Evolutionary conservation across 305 asterid species (phyloP).

Genomic region (Plantago coronopus): DNA sequence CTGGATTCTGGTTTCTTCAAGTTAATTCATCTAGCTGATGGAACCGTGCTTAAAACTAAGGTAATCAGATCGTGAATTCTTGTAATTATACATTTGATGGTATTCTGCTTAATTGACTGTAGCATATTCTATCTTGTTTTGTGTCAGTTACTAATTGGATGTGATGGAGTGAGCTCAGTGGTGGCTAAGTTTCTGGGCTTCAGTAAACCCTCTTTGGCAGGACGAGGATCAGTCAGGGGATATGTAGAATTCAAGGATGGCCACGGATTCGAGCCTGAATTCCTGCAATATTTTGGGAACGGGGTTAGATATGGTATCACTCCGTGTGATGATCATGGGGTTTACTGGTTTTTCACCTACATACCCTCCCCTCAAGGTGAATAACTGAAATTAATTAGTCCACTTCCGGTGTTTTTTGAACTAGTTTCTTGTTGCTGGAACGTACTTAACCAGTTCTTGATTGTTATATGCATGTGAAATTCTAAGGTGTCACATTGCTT

Average conservation of each 20-base stretch:
- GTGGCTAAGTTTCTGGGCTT: constrained; percentile 40
- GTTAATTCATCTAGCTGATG: constrained; percentile 36
- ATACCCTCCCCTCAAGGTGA: constrained; percentile 28
- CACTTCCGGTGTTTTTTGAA: too few relatives aligned
- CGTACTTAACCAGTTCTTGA: too few relatives aligned
- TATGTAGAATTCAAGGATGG: constrained; percentile 26
- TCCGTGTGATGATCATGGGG: constrained; percentile 34
- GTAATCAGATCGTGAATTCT: constrained; percentile 15
- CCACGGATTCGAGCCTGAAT: constrained; percentile 32
- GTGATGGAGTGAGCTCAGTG: constrained; percentile 44
- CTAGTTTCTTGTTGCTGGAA: not conserved
- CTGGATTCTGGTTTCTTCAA: constrained; percentile 35
- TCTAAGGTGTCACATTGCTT: too few relatives aligned
- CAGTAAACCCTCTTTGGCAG: constrained; percentile 22
- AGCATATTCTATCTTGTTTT: not conserved
- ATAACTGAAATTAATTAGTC: too few relatives aligned
- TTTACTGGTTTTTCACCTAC: constrained; percentile 40
- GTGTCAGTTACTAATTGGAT: constrained; percentile 40
- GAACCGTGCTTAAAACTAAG: constrained; percentile 32
- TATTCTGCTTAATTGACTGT: not conserved
- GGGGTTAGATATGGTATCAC: constrained; percentile 38
- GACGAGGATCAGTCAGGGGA: constrained; percentile 39
- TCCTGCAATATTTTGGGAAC: constrained; percentile 32
- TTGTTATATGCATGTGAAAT: too few relatives aligned
- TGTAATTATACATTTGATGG: not conserved